phyloP scores from a whole-genome alignment of 1,284 basidiomycete genomes.

The Trichosporon ovoides region DNA sequence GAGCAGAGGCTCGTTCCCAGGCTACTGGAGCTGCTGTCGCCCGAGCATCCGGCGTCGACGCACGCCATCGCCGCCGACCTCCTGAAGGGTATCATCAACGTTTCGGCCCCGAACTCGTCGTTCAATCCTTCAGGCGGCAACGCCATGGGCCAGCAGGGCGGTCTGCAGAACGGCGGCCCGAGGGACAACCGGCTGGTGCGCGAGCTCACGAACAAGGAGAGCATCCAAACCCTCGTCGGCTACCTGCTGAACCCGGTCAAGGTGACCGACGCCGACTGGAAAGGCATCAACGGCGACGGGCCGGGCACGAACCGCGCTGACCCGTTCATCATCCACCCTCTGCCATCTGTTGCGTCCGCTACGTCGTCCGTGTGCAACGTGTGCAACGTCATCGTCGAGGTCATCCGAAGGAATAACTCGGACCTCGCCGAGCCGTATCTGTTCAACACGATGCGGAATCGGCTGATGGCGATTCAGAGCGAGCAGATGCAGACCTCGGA shows the following conservation, averaged over 20 bases:
- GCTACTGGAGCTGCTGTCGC: slow-evolving; percentile 77
- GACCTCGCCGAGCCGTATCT: slow-evolving; percentile 98
- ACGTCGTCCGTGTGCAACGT: slow-evolving; percentile 83
- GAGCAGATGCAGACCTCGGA: slow-evolving; percentile 14
- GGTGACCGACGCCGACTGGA: slow-evolving; percentile 36
- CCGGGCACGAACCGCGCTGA: slow-evolving; percentile 26
- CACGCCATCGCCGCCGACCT: slow-evolving; percentile 87
- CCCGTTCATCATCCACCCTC: slow-evolving; percentile 41
- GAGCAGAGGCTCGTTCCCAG: slow-evolving; percentile 75
- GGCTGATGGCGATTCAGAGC: slow-evolving; percentile 65
- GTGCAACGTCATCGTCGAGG: slow-evolving; percentile 85
- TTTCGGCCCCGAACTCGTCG: slow-evolving; percentile 72
- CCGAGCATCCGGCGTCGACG: slow-evolving; percentile 67
- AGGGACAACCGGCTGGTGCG: slow-evolving; percentile 74
- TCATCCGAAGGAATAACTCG: slow-evolving; percentile 97
- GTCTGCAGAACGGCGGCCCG: slow-evolving; percentile 24
- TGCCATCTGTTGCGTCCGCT: slow-evolving; percentile 69
- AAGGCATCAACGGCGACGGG: slow-evolving; percentile 20
- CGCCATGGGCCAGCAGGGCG: slow-evolving; percentile 54
- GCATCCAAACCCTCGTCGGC: slow-evolving; percentile 65
- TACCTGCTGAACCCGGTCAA: slow-evolving; percentile 74
- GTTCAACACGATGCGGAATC: slow-evolving; percentile 89
- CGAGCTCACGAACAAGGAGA: slow-evolving; percentile 75
- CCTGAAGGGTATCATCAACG: slow-evolving; percentile 89
- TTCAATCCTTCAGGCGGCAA: slow-evolving; percentile 57